Base-by-base conservation (phyloP, 2,329 filamentous ascomycete species). In the Xylaria sp. region DNA sequence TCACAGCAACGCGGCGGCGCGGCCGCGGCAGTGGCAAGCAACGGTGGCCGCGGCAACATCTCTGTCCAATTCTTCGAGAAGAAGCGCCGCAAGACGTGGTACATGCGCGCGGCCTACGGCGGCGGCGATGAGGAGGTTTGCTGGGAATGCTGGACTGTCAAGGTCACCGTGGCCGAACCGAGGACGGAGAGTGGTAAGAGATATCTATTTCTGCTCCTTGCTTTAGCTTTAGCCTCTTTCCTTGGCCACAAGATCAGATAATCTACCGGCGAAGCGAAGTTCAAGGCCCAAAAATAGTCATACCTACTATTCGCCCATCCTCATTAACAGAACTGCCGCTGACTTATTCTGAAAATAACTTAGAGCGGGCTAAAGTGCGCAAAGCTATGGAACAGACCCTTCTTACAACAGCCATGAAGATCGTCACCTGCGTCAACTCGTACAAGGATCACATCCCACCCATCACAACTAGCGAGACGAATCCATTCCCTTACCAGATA, bases 371-470 rank as follows among this genome's bases (percentile, higher is more conserved):
- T 58, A 97, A 97, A 80, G 94, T 97, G 74, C 92, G 94, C 76
- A 90, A 91, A 77, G 93, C 94, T 60, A 97, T 97, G 92, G 93
- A 95, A 77, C 92, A 93, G 71, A 96, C 93, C 52, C 89, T 99
- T 64, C 89, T 94, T 72, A 92, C 94, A 70, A 93, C 94, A 7
- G 92, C 92, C 67, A 89, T 97, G 85, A 97, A 97, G 82, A 95
- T 98, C 76, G 89, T 98, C 74, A 91, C 90, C 71, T 92, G 93
- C 63, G 94, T 93, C 76, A 97, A 97, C 82, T 85, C 89, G 61
- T 92, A 98, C 81, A 97, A 97, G 80, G 93, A 97, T 77, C 96
- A 98, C 81, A 98, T 99, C 73, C 96, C 96, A 1, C 96, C 95
- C 60, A 98, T 98, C 76, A 98, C 94, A 9, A 96, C 94, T 25